Evolutionary conservation across 768 basidiomycete genomes (phyloP).

Genomic region (Russula earlei): DNA sequence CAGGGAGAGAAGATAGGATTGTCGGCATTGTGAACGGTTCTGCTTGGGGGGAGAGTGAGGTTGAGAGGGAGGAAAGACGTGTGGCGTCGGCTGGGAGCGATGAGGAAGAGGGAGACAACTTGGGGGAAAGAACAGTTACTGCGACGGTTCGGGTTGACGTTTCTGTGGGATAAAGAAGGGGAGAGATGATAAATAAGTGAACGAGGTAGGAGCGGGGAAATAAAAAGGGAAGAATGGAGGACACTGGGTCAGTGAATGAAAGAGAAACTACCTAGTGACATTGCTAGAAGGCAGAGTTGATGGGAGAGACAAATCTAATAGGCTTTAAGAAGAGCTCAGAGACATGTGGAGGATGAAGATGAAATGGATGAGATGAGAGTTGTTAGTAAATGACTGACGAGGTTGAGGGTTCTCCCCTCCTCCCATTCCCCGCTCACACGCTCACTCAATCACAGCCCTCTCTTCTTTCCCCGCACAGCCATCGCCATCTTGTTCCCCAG

Average conservation of each 20-base stretch:
- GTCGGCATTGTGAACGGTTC: slow-evolving; percentile 16
- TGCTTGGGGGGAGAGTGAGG: slow-evolving; percentile 15
- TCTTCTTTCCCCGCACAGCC: too few species aligned
- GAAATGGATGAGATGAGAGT: neutral
- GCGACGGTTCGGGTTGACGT: slow-evolving; percentile 6
- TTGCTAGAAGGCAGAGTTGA: neutral
- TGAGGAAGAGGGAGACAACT: neutral
- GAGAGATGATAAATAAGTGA: neutral
- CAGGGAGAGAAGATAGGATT: slow-evolving; percentile 15
- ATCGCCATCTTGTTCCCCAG: too few species aligned
- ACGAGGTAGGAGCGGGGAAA: neutral
- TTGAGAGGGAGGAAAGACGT: neutral
- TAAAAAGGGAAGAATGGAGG: neutral
- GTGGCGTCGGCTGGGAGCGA: slow-evolving; percentile 8
- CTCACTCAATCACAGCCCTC: neutral
- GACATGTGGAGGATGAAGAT: too few species aligned
- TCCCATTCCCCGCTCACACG: neutral
- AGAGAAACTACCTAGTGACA: slow-evolving; percentile 15
- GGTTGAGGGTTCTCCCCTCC: slow-evolving; percentile 5
- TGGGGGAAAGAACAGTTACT: slow-evolving; percentile 11
- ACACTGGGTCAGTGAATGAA: neutral
- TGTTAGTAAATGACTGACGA: slow-evolving; percentile 1
- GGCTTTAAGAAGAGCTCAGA: neutral
- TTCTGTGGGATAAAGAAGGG: slow-evolving; percentile 1
- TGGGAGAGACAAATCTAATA: neutral